These are phyloP conservation scores for Lipomyces yarrowii DNA, from an alignment of 1,139 yeast genomes.

Conservation along the genomic window DNA sequence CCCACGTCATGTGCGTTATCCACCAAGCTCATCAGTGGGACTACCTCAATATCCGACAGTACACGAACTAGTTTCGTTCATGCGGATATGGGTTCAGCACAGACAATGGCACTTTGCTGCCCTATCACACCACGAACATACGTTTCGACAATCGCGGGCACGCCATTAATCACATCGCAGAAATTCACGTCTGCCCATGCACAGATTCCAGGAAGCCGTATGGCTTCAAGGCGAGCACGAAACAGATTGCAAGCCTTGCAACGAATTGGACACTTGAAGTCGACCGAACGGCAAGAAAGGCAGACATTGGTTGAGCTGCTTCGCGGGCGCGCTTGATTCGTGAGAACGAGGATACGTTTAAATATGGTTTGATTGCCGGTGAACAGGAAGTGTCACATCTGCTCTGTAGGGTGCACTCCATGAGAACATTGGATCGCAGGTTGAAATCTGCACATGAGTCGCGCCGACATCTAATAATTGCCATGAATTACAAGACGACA, in stretches of 20 bases:
- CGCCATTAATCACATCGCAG: constrained; percentile 23
- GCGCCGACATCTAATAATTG: not conserved
- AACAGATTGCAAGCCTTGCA: constrained; percentile 24
- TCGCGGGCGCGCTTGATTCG: constrained; percentile 18
- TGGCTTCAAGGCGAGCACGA: constrained; percentile 29
- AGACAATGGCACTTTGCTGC: constrained; percentile 19
- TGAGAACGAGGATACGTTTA: too few relatives aligned
- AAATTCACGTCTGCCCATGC: constrained; percentile 21
- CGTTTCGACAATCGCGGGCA: constrained; percentile 25
- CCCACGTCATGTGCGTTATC: constrained; percentile 30
- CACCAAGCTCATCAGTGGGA: constrained; percentile 31
- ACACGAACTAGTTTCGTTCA: constrained; percentile 12
- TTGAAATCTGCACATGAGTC: not conserved
- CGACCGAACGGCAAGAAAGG: constrained; percentile 20
- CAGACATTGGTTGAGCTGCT: constrained; percentile 14
- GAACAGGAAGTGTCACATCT: too few relatives aligned
- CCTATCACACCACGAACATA: constrained; percentile 15
- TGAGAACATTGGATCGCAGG: not conserved
- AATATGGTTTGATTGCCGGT: too few relatives aligned
- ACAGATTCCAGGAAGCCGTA: constrained; percentile 29
- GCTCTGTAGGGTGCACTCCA: not conserved
- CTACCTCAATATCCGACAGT: constrained; percentile 13
- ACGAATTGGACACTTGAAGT: constrained; percentile 18
- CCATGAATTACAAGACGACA: not conserved
- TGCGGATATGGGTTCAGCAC: constrained; percentile 8